Conservation (phyloP, 306 rosid species). For the Lagenaria siceraria region DNA sequence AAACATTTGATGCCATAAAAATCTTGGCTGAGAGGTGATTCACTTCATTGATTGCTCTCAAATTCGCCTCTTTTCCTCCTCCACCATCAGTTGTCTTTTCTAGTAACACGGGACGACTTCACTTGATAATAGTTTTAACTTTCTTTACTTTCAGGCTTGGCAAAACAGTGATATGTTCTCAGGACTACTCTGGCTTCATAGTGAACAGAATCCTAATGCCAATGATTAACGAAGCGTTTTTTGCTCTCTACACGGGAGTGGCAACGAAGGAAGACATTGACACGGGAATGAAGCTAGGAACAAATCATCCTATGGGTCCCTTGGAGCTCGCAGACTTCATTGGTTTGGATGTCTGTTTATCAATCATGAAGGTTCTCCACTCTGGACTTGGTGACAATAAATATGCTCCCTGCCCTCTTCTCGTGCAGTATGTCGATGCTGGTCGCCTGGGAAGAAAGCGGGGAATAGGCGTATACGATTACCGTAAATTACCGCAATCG, state of each 20-base stretch:
- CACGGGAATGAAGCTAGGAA: conserved; percentile 79
- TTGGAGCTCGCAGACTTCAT: conserved; percentile 92
- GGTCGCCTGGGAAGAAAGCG: conserved; percentile 76
- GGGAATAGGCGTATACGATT: conserved; percentile 74
- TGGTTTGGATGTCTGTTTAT: conserved; percentile 84
- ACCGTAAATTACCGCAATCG: conserved; percentile 18
- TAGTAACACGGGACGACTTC: background rate
- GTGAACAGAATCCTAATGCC: conserved; percentile 85
- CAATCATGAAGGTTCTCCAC: conserved; percentile 86
- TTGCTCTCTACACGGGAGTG: conserved; percentile 51
- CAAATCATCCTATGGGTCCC: conserved; percentile 97
- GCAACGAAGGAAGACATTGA: conserved; percentile 90
- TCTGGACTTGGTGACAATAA: conserved; percentile 70
- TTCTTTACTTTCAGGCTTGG: conserved; percentile 26
- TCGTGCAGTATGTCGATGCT: conserved; percentile 75
- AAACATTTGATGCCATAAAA: conserved; percentile 55
- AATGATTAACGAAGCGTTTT: conserved; percentile 89
- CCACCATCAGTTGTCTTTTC: background rate
- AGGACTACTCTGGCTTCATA: conserved; percentile 75
- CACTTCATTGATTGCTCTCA: background rate
- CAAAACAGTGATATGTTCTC: conserved; percentile 43
- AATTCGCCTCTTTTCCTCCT: background rate
- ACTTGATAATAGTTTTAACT: background rate
- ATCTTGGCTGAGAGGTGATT: conserved; percentile 63
- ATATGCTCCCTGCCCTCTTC: conserved; percentile 88